phyloP scores from a whole-genome alignment of 2,329 filamentous ascomycete species.

The Talaromyces sp. region DNA sequence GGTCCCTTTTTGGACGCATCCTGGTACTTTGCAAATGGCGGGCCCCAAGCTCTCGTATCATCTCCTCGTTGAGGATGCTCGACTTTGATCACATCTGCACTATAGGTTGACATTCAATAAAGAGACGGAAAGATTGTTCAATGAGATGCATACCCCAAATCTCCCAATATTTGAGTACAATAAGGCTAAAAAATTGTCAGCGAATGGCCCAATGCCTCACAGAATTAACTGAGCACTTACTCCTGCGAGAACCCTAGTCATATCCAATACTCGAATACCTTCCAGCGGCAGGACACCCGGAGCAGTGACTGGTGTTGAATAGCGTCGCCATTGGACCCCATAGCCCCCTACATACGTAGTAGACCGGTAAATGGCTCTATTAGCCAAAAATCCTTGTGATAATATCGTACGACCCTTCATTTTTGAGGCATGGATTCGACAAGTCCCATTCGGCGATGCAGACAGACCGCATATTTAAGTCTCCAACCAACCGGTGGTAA shows the following conservation, averaged over 20 bases:
- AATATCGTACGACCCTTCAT: constrained; percentile 20
- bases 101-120: constrained; percentile 40
- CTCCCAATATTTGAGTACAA: constrained; percentile 93
- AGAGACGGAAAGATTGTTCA: constrained; percentile 6
- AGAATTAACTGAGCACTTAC: constrained; percentile 54
- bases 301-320: constrained; percentile 43
- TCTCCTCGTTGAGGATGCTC: constrained; percentile 90
- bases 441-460: neutral
- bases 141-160: constrained; percentile 73
- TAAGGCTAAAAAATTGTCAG: constrained; percentile 67
- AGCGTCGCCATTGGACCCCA: constrained; percentile 31
- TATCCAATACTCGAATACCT: constrained; percentile 86
- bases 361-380: neutral
- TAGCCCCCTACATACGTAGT: neutral
- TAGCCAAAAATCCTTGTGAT: constrained; percentile 26
- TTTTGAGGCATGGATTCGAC: neutral
- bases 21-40: constrained; percentile 81
- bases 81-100: constrained; percentile 94
- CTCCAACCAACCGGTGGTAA: neutral
- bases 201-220: neutral
- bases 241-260: constrained; percentile 93
- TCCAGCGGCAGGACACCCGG: constrained; percentile 66
- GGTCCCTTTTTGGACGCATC: constrained; percentile 59
- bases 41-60: constrained; percentile 94
- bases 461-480: constrained; percentile 1